Evolutionary conservation across 495 filamentous ascomycete species (phyloP).

Genomic region (Penicillium lagena): DNA sequence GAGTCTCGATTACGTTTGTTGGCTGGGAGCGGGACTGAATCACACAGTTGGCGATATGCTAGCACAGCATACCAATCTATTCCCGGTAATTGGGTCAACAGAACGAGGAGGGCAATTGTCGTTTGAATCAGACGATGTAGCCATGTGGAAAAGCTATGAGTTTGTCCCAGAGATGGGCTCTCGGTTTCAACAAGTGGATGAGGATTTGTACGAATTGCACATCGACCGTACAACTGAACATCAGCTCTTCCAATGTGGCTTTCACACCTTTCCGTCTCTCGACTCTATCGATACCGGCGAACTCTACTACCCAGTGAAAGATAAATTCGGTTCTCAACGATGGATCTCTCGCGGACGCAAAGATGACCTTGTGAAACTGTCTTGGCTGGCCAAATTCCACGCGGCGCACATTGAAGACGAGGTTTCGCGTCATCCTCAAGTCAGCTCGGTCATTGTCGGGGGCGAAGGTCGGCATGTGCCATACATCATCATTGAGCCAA

Average conservation of each 20-base stretch:
- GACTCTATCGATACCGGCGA: background rate
- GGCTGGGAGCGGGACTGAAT: background rate
- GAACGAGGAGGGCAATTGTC: background rate
- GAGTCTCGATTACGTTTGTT: background rate
- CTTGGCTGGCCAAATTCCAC: conserved; percentile 1
- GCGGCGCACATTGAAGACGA: background rate
- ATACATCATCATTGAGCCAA: background rate
- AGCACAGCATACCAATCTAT: background rate
- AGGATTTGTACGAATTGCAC: background rate
- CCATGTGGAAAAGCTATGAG: background rate
- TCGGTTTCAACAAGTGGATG: background rate
- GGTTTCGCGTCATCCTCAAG: background rate
- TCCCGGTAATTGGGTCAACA: background rate
- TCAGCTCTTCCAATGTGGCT: background rate
- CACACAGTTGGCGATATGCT: background rate
- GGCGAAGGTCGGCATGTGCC: background rate
- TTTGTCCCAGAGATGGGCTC: background rate
- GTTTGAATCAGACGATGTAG: background rate
- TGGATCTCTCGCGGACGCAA: background rate
- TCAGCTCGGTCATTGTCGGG: background rate
- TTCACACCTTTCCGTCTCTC: background rate
- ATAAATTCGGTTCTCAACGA: background rate
- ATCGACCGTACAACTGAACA: too few relatives aligned
- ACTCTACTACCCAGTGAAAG: background rate
- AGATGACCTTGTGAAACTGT: background rate